Evolutionary conservation across 768 basidiomycete genomes (phyloP).

Genomic region (Termitomyces sp.): DNA sequence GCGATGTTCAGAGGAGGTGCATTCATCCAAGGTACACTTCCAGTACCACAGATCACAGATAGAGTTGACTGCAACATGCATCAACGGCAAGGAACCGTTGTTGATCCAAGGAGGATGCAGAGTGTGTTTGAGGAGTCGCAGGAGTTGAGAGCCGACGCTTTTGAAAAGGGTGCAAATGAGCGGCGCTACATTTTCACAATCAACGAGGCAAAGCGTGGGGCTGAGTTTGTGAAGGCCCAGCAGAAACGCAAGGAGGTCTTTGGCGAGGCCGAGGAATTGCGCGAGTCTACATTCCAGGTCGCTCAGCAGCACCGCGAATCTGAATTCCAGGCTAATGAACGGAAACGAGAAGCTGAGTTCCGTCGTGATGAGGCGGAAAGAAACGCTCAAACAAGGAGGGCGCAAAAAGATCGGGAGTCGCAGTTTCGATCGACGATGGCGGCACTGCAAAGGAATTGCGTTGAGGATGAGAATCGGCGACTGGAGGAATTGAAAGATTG

Average conservation of each 20-base stretch:
- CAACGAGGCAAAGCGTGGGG: slow-evolving; percentile 6
- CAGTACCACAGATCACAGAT: neutral
- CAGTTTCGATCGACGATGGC: neutral
- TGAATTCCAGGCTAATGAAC: neutral
- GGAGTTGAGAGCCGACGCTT: neutral
- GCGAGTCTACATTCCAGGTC: slow-evolving; percentile 1
- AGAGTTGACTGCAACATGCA: neutral
- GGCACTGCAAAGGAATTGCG: neutral
- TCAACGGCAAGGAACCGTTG: neutral
- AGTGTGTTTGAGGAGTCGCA: slow-evolving; percentile 1
- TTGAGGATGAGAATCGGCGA: neutral
- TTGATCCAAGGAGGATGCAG: neutral
- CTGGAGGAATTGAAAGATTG: neutral
- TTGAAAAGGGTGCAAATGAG: neutral
- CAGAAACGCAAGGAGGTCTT: neutral
- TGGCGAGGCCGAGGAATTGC: neutral
- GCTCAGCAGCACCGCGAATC: neutral
- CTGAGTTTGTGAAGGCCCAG: slow-evolving; percentile 1
- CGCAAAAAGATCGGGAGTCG: neutral
- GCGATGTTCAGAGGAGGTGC: neutral
- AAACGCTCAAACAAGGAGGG: neutral
- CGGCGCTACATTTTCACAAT: slow-evolving; percentile 1
- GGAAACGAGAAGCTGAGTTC: neutral
- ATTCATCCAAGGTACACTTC: neutral
- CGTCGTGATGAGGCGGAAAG: neutral